Evolutionary conservation across 75 land plant genomes (phyloP).

Genomic region (Selaginella tamariscina): DNA sequence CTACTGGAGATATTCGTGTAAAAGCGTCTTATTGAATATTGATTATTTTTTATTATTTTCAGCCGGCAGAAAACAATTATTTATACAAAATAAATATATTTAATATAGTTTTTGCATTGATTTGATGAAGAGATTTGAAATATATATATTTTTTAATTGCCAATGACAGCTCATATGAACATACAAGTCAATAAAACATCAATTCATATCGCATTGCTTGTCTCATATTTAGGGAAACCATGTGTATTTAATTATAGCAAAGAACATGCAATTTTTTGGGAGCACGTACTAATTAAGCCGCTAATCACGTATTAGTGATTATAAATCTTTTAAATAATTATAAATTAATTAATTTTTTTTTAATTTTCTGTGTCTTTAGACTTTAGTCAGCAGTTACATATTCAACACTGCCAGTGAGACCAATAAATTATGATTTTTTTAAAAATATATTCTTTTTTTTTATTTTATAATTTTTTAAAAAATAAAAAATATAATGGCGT

Average conservation of each 20-base stretch:
- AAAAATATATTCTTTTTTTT: background rate
- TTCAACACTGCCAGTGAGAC: no score
- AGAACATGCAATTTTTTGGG: background rate
- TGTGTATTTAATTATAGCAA: background rate
- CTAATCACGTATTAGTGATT: background rate
- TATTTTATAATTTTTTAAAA: background rate
- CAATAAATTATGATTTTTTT: background rate
- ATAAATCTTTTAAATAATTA: background rate
- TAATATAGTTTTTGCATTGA: background rate
- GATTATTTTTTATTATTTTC: no score
- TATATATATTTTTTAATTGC: background rate
- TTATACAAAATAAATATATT: no score
- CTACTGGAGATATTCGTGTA: no score
- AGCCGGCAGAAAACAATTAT: no score
- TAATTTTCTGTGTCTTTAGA: background rate
- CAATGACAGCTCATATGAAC: background rate
- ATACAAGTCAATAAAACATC: background rate
- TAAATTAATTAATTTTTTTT: background rate
- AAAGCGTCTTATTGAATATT: no score
- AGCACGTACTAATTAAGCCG: background rate
- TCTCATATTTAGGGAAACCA: background rate
- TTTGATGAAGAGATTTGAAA: no score
- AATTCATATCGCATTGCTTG: background rate
- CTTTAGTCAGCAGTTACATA: no score
- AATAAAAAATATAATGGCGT: background rate